A percentile compares a stretch with the other conserved stretches of the same genome.
Conservation (phyloP, 2,329 filamentous ascomycete genomes). For the Zasmidium citrigriseum region DNA sequence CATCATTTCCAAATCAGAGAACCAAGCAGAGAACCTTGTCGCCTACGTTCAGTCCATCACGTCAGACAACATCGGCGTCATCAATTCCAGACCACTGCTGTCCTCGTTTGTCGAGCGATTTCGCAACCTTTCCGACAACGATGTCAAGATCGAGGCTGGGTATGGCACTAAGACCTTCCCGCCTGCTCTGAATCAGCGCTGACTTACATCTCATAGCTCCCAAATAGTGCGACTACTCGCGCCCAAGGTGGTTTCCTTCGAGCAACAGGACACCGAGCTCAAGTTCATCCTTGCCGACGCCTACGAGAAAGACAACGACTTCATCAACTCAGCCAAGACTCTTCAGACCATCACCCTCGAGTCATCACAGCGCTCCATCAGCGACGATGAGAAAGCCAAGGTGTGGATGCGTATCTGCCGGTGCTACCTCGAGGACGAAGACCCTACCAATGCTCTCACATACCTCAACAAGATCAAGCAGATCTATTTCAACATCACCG, state of each 20-base stretch:
- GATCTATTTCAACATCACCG: constrained; percentile 75
- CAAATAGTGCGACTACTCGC: constrained; percentile 69
- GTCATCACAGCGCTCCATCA: constrained; percentile 79
- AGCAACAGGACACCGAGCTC: constrained; percentile 80
- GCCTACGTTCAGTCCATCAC: constrained; percentile 66
- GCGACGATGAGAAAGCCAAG: constrained; percentile 76
- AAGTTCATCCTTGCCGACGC: constrained; percentile 81
- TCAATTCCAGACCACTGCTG: constrained; percentile 72
- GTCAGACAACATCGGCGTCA: constrained; percentile 69
- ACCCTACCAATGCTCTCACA: constrained; percentile 78
- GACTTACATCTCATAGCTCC: constrained; percentile 44
- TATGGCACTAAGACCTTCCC: constrained; percentile 6
- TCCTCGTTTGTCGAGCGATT: constrained; percentile 66
- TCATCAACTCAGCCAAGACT: constrained; percentile 71
- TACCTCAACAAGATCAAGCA: constrained; percentile 96
- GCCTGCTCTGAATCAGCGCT: background rate
- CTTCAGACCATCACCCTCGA: constrained; percentile 87
- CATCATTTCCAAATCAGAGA: constrained; percentile 51
- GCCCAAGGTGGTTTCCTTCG: constrained; percentile 70
- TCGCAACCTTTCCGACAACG: constrained; percentile 59
- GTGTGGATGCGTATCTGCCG: constrained; percentile 94
- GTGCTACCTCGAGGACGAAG: constrained; percentile 91
- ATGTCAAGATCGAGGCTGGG: constrained; percentile 72
- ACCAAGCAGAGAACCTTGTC: constrained; percentile 63
- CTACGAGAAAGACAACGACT: constrained; percentile 81